A percentile compares a stretch with the other conserved stretches of the same genome.
Conservation (phyloP, 345 rosid genomes). For the Hibiscus trionum region DNA sequence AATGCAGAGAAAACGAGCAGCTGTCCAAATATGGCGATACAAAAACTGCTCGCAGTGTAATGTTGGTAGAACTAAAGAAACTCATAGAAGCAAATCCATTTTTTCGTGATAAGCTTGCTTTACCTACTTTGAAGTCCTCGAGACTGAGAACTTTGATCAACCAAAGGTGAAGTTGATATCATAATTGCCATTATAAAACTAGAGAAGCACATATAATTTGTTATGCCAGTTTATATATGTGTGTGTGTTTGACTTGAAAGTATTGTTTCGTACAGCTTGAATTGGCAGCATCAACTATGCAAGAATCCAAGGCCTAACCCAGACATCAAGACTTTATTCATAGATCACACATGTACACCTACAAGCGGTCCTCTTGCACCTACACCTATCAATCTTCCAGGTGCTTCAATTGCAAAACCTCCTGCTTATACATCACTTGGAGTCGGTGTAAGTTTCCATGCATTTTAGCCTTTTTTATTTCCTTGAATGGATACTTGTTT, state of each 20-base stretch:
- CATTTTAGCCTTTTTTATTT: neutral
- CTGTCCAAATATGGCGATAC: constrained; percentile 8
- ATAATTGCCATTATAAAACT: constrained; percentile 14
- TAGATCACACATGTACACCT: constrained; percentile 62
- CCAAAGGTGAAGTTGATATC: constrained; percentile 43
- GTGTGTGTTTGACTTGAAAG: neutral
- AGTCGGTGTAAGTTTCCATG: neutral
- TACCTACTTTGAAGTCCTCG: constrained; percentile 64
- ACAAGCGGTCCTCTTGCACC: constrained; percentile 61
- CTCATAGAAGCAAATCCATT: constrained; percentile 75
- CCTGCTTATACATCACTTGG: constrained; percentile 3
- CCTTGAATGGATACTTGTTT: neutral
- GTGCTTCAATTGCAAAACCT: constrained; percentile 5
- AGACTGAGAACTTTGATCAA: constrained; percentile 65
- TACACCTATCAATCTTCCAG: constrained; percentile 40
- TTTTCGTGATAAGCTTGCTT: constrained; percentile 61
- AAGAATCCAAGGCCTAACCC: constrained; percentile 83
- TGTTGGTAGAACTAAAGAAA: constrained; percentile 28
- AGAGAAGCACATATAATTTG: neutral
- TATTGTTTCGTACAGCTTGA: constrained; percentile 41
- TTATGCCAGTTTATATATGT: neutral
- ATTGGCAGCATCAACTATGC: constrained; percentile 92
- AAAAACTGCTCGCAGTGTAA: constrained; percentile 1
- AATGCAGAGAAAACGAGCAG: constrained; percentile 9
- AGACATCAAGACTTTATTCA: constrained; percentile 63